Base-by-base conservation (phyloP, 495 filamentous ascomycete genomes). In the Emericellopsis terricola region DNA sequence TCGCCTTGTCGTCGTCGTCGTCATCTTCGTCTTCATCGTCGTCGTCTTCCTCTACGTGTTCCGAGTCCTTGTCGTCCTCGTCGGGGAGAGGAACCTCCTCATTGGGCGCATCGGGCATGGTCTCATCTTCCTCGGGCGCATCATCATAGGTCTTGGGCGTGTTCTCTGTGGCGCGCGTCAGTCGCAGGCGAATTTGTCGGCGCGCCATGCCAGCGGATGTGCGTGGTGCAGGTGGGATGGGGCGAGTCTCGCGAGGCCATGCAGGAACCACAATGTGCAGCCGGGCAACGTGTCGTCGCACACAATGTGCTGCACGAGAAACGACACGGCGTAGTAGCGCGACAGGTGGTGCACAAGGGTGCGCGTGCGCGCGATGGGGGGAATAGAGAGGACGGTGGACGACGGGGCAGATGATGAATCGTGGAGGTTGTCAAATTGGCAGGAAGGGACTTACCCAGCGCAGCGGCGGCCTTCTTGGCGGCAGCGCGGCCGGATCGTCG, bases 81-180 rank as follows among this genome's bases (percentile, higher is more conserved):
- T 58, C 52, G 24, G 40, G 41, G 33, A 44, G 20, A 32, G 31
- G n/a, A 21, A 20, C 24, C 11, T 19, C 21, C 19, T 15, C 48
- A 4, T 42, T 50, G 26, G 59, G 53, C 3, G 47, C 58, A 40
- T 65, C 63, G 19, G 47, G 49, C 66, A 71, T 71, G 19, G 48
- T 44, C 38, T 65, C 60, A 36, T 65, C 50, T n/a, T 65, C n/a
- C n/a, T n/a, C n/a, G n/a, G n/a, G 60, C 28, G 60, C 57, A 33
- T 65, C 66, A 26, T 67, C 60, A 19, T 62, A 60, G 3, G 42
- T 51, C 36, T 52, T 57, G 3, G 66, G 65, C 0, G 62, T 63
- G 43, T 57, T 69, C 47, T 68, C 66, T 71, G 44, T 3, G 40
- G 23, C n/a, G 11, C 19, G 26, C n/a, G 42, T 50, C 35, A 50